Evolutionary conservation across 2,329 filamentous ascomycete genomes (phyloP).

Genomic region (Aspergillus japonicus): DNA sequence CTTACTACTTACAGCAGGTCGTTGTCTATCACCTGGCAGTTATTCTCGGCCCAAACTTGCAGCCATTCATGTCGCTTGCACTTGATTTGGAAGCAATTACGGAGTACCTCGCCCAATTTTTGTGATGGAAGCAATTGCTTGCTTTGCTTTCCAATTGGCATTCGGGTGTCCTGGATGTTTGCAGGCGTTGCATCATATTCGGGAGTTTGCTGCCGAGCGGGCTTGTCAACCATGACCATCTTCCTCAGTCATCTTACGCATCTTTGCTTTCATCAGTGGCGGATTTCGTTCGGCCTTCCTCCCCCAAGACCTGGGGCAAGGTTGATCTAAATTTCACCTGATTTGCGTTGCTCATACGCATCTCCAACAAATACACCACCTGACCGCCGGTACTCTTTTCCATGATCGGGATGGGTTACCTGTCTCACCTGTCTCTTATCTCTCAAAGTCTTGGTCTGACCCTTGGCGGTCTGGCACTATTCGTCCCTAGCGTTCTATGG

Average conservation of each 20-base stretch:
- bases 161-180: background rate
- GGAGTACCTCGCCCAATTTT: background rate
- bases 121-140: background rate
- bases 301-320: background rate
- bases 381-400: background rate
- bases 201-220: background rate
- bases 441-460: background rate
- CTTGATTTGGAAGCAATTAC: too few species aligned
- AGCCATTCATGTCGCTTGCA: background rate
- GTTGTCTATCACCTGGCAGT: background rate
- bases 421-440: background rate
- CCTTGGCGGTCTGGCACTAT: background rate
- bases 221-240: background rate
- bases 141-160: background rate
- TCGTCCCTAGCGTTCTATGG: background rate
- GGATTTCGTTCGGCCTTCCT: too few species aligned
- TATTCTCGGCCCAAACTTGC: background rate
- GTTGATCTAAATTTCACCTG: background rate
- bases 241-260: background rate
- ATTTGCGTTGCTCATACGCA: background rate
- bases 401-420: background rate
- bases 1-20: background rate
- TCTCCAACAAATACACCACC: background rate
- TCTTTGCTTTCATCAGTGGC: too few species aligned
- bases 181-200: background rate